A percentile compares a stretch with the other conserved stretches of the same genome.
Conservation (phyloP, 371 early-diverging fungal genomes). For the Batkoa obscura region DNA sequence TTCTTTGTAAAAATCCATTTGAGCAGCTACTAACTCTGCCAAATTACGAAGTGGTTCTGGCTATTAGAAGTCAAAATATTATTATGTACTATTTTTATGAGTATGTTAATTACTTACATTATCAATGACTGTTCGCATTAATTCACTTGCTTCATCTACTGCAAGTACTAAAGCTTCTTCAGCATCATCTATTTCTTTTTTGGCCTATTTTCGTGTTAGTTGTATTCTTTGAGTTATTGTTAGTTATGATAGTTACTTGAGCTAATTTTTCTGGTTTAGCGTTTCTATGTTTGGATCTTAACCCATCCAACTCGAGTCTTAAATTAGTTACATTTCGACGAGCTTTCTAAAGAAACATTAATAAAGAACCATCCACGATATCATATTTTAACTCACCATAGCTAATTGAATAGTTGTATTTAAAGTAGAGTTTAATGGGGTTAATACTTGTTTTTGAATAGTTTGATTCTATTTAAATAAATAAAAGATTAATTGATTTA, state of each 20-base stretch:
- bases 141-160: slow-evolving; percentile 72
- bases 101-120: slow-evolving; percentile 21
- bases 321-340: slow-evolving; percentile 58
- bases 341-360: slow-evolving; percentile 30
- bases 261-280: slow-evolving; percentile 45
- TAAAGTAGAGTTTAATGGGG: slow-evolving; percentile 46
- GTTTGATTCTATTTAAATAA: slow-evolving; percentile 22
- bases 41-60: slow-evolving; percentile 69
- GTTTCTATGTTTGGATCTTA: slow-evolving; percentile 50
- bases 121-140: slow-evolving; percentile 82
- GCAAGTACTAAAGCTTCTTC: slow-evolving; percentile 85
- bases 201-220: slow-evolving; percentile 6
- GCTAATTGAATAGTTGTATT: slow-evolving; percentile 56
- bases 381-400: slow-evolving; percentile 16
- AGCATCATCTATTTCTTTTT: slow-evolving; percentile 64
- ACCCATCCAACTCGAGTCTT: slow-evolving; percentile 63
- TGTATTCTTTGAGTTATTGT: not conserved
- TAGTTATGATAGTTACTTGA: slow-evolving; percentile 8
- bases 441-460: slow-evolving; percentile 45
- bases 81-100: not conserved
- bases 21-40: slow-evolving; percentile 67
- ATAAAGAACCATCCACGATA: not conserved
- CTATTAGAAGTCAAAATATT: slow-evolving; percentile 11
- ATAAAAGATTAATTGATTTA: too few relatives aligned
- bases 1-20: slow-evolving; percentile 66